Conservation (phyloP, 306 rosid species). For the Cercis canadensis region DNA sequence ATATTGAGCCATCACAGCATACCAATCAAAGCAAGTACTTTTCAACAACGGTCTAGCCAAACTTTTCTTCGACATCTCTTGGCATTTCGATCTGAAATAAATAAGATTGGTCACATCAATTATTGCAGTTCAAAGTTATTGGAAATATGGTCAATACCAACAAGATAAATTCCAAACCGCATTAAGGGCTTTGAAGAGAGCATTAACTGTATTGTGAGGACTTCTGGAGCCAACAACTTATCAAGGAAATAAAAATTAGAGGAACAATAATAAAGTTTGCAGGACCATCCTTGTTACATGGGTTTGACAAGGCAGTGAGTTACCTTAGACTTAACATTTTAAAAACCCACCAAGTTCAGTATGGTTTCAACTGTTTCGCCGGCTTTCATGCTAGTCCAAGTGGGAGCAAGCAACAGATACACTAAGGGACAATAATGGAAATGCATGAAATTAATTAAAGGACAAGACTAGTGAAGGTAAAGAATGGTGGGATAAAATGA, state of each 20-base stretch:
- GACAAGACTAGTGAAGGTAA: slow-evolving; percentile 16
- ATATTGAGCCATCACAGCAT: slow-evolving; percentile 14
- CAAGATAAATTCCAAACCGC: slow-evolving; percentile 61
- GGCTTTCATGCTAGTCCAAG: slow-evolving; percentile 82
- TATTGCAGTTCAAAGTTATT: slow-evolving; percentile 4
- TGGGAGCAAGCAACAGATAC: slow-evolving; percentile 95
- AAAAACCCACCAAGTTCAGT: slow-evolving; percentile 82
- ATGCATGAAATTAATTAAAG: slow-evolving; percentile 30
- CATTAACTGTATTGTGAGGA: slow-evolving; percentile 89
- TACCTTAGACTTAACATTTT: slow-evolving; percentile 96
- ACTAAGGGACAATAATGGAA: slow-evolving; percentile 46
- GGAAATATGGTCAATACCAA: slow-evolving; percentile 23
- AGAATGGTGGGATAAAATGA: background rate
- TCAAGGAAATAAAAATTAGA: slow-evolving; percentile 37
- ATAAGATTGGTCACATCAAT: slow-evolving; percentile 25
- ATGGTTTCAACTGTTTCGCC: slow-evolving; percentile 85
- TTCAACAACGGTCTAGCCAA: slow-evolving; percentile 92
- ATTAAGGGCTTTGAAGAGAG: slow-evolving; percentile 88
- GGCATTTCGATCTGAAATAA: slow-evolving; percentile 83
- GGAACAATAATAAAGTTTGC: slow-evolving; percentile 16
- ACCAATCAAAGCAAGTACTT: slow-evolving; percentile 69
- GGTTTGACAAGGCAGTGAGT: slow-evolving; percentile 31
- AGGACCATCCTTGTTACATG: slow-evolving; percentile 23
- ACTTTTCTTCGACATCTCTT: slow-evolving; percentile 86
- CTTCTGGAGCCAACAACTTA: slow-evolving; percentile 90